These are phyloP conservation scores for Gnetum montanum DNA, from an alignment of 75 land plant genomes.

Conservation along the genomic window DNA sequence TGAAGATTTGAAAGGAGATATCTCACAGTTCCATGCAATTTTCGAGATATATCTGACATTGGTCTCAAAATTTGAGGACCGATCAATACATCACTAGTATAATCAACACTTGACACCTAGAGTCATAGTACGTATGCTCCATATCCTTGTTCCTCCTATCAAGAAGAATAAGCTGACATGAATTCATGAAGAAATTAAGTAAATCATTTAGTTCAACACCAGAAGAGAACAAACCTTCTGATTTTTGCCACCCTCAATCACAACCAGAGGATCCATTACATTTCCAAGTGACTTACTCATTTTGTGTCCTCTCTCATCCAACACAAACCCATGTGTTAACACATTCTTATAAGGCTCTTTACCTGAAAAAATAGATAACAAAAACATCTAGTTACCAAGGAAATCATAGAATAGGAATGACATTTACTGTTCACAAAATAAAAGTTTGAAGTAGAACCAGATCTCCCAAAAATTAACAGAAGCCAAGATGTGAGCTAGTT, in stretches of 20 bases:
- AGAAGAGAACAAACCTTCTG: constrained; percentile 38
- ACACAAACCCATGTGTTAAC: constrained; percentile 95
- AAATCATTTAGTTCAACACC: background rate
- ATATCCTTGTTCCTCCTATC: constrained; percentile 76
- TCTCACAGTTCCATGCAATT: constrained; percentile 82
- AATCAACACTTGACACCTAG: constrained; percentile 99
- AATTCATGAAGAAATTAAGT: background rate
- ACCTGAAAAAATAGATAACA: too few relatives aligned
- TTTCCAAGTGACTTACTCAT: constrained; percentile 99
- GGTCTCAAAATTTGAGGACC: constrained; percentile 85
- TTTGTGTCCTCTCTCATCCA: constrained; percentile 88
- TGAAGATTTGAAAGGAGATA: constrained; percentile 91
- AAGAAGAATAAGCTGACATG: background rate
- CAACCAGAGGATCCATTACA: constrained; percentile 77
- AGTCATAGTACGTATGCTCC: constrained; percentile 97
- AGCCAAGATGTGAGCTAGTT: too few relatives aligned
- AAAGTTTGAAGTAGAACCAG: too few relatives aligned
- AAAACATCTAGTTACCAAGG: too few relatives aligned
- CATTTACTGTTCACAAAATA: too few relatives aligned
- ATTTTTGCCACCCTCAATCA: constrained; percentile 87
- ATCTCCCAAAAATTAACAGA: too few relatives aligned
- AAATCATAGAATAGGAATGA: too few relatives aligned
- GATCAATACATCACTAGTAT: constrained; percentile 86
- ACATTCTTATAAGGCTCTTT: constrained; percentile 80
- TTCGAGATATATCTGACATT: constrained; percentile 91